Evolutionary conservation across 176 grass and related monocot genomes (phyloP).

Genomic region (Raddia distichophylla): DNA sequence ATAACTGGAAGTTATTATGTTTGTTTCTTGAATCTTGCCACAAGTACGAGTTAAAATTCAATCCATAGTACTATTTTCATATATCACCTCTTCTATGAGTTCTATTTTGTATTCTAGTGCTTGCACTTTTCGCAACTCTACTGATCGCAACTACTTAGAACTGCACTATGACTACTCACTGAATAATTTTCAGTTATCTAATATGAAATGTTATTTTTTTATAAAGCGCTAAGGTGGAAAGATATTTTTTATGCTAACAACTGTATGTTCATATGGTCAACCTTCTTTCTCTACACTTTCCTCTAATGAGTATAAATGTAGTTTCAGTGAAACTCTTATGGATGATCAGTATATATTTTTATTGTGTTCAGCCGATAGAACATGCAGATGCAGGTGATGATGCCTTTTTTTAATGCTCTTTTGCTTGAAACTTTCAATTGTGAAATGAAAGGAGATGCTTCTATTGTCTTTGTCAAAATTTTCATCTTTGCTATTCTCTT

Average conservation of each 20-base stretch:
- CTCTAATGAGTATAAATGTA: slow-evolving; percentile 12
- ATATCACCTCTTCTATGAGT: not conserved
- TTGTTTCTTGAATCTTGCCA: not conserved
- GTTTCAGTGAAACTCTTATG: slow-evolving; percentile 23
- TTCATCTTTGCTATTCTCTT: slow-evolving; percentile 25
- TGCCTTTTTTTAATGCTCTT: not conserved
- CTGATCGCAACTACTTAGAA: not conserved
- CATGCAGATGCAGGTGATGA: not conserved
- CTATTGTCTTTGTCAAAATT: slow-evolving; percentile 33
- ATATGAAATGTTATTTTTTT: slow-evolving; percentile 21
- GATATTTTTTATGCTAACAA: not conserved
- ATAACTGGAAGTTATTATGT: not conserved
- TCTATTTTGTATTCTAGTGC: not conserved
- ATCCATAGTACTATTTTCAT: not conserved
- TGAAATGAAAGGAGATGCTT: slow-evolving; percentile 23
- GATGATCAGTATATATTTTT: slow-evolving; percentile 2
- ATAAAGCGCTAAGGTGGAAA: not conserved
- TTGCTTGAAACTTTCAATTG: slow-evolving; percentile 36
- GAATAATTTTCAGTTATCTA: not conserved
- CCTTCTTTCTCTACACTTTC: slow-evolving; percentile 14
- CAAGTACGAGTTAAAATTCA: not conserved
- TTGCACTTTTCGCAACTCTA: not conserved
- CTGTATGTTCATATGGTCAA: slow-evolving; percentile 10
- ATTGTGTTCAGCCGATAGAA: not conserved
- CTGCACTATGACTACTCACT: not conserved